Base-by-base conservation (phyloP, 1,284 basidiomycete genomes). In the Pseudozyma thailandica region DNA sequence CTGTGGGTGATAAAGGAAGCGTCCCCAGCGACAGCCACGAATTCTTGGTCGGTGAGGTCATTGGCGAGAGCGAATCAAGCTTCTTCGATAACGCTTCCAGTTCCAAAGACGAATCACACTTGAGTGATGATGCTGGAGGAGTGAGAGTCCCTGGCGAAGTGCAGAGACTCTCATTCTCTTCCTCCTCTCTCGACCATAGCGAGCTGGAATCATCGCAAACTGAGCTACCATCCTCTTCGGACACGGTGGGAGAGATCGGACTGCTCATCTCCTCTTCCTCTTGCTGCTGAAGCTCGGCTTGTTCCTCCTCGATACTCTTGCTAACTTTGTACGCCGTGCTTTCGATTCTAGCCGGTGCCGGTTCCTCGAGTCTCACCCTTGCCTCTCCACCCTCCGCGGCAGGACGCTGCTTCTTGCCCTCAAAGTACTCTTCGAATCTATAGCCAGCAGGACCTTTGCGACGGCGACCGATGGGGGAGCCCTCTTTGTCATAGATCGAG, bases 401-500 rank as follows among this genome's bases (percentile, higher is more conserved):
- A 6, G 28, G 47, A 46, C 54, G 58, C 3, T 56, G 48, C 56
- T 53, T 55, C 55, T 56, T 70, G 44, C 47, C 45, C 10, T 69
- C 50, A 23, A 58, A 73, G 39, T 61, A 64, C 31, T 73, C 71
- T 28, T 64, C 60, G 23, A 73, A 73, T 4, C 65, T 45, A 37
- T 73, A 73, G 3, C 71, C 71, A 3, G 20, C 15, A 0, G 65
- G 71, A 18, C 71, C 71, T 20, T 65, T 69, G 25, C 71, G 60
- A 20, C 65, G 39, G 2, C 71, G 30, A 0, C 71, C 71, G 42
- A 73, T 73, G 16, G 65, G 39, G 4, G 30, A 28, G 5, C 71
- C 71, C 20, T 73, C 60, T 27, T 55, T 54, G 21, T 65, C 42
- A 33, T 73, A 73, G 61, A 73, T 69, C 50, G 63, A 44, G 25